Evolutionary conservation across 495 filamentous ascomycete genomes (phyloP), one percentile per base, ranked within the genome.

Genomic region (Lasiosphaeria ovina): DNA sequence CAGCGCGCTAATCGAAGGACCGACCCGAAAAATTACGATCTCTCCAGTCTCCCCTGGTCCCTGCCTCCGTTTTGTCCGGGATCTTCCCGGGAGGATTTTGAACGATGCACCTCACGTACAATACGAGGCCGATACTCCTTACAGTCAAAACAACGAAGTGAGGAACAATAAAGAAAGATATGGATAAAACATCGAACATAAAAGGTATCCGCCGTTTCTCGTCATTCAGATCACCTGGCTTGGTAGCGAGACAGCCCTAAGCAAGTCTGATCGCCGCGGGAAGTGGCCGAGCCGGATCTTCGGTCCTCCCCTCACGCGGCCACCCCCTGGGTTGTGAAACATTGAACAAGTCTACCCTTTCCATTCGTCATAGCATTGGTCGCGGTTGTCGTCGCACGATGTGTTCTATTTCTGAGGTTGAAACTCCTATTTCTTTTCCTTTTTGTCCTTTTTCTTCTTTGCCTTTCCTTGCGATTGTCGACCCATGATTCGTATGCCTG

Each of bases 11-110:
- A 47, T 47, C 12, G 44, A 47, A 47, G 44, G 44, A 47, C 44
- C 44, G 44, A 47, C 44, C 44, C 44, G 44, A 47, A 47, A 11
- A n/a, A 47, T 14, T 14, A n/a, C 44, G 44, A 47, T 47, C 44
- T 9, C 11, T n/a, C 7, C 8, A 42, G 1, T 47, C 12, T 47
- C 44, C 44, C 44, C 44, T 47, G 44, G 1, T 47, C 44, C 44
- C 12, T 47, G 8, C 44, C 24, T 24, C 24, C 24, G 24, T 24
- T 47, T 4, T 47, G 6, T 47, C 5, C 44, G 11, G 44, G 44
- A 47, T 47, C 44, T 14, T 8, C 44, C 44, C 16, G 44, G 44
- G 44, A n/a, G 5, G 12, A 11, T 47, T n/a, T 47, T 47, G 44
- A 4, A n/a, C 12, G 16, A 47, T 47, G 12, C 11, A 14, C 16